Evolutionary conservation across 225 moss, liverwort and hornwort genomes (phyloP).

Genomic region (Polytrichum formosum): DNA sequence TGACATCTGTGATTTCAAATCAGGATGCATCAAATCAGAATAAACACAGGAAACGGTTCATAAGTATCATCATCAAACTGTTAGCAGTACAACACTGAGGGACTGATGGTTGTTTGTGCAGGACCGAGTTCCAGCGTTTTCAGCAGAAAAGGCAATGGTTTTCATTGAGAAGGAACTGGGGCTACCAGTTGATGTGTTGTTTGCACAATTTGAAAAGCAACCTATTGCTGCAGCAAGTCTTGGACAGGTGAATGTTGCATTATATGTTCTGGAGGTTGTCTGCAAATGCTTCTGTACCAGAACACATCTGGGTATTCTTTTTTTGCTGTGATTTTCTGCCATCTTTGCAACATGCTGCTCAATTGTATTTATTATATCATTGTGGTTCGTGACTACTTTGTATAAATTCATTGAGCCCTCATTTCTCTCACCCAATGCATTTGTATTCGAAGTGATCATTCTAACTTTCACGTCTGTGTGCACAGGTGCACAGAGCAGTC

Average conservation of each 20-base stretch:
- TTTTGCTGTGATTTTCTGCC: neutral
- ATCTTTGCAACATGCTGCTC: too few species aligned
- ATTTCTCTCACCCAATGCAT: too few species aligned
- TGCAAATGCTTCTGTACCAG: neutral
- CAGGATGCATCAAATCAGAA: too few species aligned
- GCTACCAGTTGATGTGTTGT: slow-evolving; percentile 65
- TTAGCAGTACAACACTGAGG: neutral
- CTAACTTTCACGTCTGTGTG: neutral
- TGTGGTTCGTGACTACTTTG: too few species aligned
- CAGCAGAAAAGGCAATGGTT: slow-evolving; percentile 77
- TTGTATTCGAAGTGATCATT: too few species aligned
- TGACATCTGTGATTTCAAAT: too few species aligned
- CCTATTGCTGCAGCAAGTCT: slow-evolving; percentile 99
- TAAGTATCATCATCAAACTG: too few species aligned
- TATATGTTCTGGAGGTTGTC: neutral
- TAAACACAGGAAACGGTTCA: too few species aligned
- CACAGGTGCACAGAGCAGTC: slow-evolving; percentile 93
- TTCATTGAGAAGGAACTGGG: slow-evolving; percentile 90
- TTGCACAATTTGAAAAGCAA: slow-evolving; percentile 79
- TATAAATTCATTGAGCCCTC: too few species aligned
- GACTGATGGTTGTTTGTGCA: slow-evolving; percentile 15
- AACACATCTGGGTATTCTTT: neutral
- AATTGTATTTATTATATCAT: too few species aligned
- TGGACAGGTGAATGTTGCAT: slow-evolving; percentile 62
- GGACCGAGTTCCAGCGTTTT: slow-evolving; percentile 97